Percentiles rank a stretch among this genome's conserved stretches.
These are phyloP conservation scores for Laetiporus sulphureus DNA, from an alignment of 1,284 basidiomycete genomes.

Conservation along the genomic window DNA sequence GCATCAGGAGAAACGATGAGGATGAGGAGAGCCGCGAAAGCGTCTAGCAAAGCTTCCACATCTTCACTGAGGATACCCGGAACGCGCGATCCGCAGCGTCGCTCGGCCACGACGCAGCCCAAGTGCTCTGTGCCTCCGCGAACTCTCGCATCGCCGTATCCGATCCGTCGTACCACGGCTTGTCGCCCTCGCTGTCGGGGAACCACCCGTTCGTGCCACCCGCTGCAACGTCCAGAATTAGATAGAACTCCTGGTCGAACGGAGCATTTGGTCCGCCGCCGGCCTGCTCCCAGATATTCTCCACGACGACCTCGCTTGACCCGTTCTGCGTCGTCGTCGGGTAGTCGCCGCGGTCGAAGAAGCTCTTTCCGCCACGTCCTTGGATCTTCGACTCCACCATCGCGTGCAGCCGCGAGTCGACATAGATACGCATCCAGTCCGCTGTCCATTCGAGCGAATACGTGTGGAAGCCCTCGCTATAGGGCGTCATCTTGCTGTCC, in stretches of 20 bases:
- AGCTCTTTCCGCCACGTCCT: slow-evolving; percentile 32
- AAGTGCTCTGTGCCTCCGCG: slow-evolving; percentile 52
- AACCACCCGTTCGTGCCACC: slow-evolving; percentile 89
- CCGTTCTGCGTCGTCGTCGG: slow-evolving; percentile 37
- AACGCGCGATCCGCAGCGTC: slow-evolving; percentile 58
- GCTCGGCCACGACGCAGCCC: slow-evolving; percentile 67
- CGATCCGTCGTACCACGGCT: slow-evolving; percentile 76
- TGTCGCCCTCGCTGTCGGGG: slow-evolving; percentile 65
- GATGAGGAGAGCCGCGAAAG: too few species aligned
- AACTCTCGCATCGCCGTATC: slow-evolving; percentile 64
- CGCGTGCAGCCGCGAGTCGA: slow-evolving; percentile 36
- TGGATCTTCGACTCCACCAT: slow-evolving; percentile 41
- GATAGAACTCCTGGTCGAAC: slow-evolving; percentile 81
- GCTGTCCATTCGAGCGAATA: slow-evolving; percentile 80
- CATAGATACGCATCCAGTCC: slow-evolving; percentile 55
- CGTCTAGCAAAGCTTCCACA: slow-evolving; percentile 53
- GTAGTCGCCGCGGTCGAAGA: slow-evolving; percentile 31
- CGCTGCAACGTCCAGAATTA: slow-evolving; percentile 75
- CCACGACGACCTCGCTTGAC: slow-evolving; percentile 35
- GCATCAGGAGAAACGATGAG: not conserved
- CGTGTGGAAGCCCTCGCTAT: slow-evolving; percentile 61
- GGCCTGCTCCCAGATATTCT: slow-evolving; percentile 39
- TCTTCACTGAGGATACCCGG: slow-evolving; percentile 67
- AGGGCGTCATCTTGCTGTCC: slow-evolving; percentile 56
- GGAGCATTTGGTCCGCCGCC: slow-evolving; percentile 54